phyloP scores from a whole-genome alignment of 2,329 filamentous ascomycete species.

The Trichoderma sp. region DNA sequence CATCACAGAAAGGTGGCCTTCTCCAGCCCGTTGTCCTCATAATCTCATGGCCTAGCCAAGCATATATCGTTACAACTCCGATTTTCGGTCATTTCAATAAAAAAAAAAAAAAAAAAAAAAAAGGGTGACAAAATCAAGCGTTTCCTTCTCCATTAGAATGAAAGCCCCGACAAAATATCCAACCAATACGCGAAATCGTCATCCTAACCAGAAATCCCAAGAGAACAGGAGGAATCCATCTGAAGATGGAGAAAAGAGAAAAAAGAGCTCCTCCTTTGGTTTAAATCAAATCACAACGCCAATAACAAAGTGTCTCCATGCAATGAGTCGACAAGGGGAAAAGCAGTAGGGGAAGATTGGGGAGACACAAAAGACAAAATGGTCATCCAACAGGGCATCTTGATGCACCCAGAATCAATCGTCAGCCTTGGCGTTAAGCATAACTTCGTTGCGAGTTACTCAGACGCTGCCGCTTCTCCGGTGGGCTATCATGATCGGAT shows the following conservation, averaged over 20 bases:
- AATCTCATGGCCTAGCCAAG: neutral
- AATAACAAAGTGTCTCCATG: constrained; percentile 6
- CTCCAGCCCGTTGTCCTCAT: neutral
- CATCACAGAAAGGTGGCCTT: neutral
- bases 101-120: neutral
- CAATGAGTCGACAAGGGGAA: neutral
- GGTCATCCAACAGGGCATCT: neutral
- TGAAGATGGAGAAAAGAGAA: neutral
- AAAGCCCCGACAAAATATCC: constrained; percentile 6
- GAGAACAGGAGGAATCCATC: neutral
- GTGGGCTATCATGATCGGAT: constrained; percentile 42
- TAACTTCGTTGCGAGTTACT: constrained; percentile 44
- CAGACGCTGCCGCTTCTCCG: constrained; percentile 53
- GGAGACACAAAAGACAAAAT: neutral
- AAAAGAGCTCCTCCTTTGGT: constrained; percentile 12
- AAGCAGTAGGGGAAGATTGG: neutral
- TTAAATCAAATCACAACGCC: constrained; percentile 17
- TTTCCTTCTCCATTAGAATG: neutral
- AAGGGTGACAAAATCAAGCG: too few species aligned
- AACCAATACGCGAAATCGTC: constrained; percentile 22
- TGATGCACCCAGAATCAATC: neutral
- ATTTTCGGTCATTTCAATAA: constrained; percentile 4
- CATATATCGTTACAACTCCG: constrained; percentile 18
- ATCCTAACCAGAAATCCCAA: constrained; percentile 2
- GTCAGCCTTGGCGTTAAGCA: constrained; percentile 29